Evolutionary conservation across 1,284 basidiomycete genomes (phyloP).

Genomic region (Trichosporon sp.): DNA sequence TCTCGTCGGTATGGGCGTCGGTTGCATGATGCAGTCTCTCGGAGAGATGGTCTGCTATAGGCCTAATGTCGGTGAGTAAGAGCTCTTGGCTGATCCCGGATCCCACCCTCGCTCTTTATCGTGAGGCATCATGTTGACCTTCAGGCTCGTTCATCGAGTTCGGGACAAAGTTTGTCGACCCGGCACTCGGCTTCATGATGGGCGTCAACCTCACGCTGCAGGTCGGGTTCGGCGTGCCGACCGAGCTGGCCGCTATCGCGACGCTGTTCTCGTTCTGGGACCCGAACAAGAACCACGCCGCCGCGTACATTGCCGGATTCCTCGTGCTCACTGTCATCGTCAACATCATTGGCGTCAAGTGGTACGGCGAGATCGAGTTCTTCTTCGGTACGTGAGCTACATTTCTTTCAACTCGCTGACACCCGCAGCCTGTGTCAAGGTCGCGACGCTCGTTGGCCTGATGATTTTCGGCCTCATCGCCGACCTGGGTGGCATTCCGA

Average conservation of each 20-base stretch:
- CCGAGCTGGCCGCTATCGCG: conserved; percentile 69
- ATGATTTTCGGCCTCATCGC: conserved; percentile 62
- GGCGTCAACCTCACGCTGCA: conserved; percentile 60
- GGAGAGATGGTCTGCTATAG: conserved; percentile 14
- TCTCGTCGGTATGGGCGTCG: conserved; percentile 19
- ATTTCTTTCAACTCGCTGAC: not conserved
- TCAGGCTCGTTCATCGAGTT: conserved; percentile 17
- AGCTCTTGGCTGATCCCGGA: too few relatives aligned
- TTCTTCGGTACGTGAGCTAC: conserved; percentile 40
- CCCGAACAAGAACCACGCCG: conserved; percentile 21
- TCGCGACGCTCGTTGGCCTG: conserved; percentile 55
- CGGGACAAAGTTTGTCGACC: conserved; percentile 53
- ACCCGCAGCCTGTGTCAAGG: conserved; percentile 54
- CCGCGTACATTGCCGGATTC: conserved; percentile 15
- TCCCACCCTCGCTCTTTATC: too few relatives aligned
- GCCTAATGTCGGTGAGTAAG: not conserved
- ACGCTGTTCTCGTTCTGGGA: conserved; percentile 77
- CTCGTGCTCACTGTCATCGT: conserved; percentile 9
- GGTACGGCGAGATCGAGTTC: conserved; percentile 50
- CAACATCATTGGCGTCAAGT: conserved; percentile 17
- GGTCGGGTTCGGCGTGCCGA: conserved; percentile 46
- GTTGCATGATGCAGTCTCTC: conserved; percentile 16
- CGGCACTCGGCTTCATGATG: conserved; percentile 53
- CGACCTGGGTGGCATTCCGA: conserved; percentile 66
- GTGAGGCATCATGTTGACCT: too few relatives aligned